Evolutionary conservation across 2,329 filamentous ascomycete species (phyloP).

Genomic region (Fusarium denticulatum): DNA sequence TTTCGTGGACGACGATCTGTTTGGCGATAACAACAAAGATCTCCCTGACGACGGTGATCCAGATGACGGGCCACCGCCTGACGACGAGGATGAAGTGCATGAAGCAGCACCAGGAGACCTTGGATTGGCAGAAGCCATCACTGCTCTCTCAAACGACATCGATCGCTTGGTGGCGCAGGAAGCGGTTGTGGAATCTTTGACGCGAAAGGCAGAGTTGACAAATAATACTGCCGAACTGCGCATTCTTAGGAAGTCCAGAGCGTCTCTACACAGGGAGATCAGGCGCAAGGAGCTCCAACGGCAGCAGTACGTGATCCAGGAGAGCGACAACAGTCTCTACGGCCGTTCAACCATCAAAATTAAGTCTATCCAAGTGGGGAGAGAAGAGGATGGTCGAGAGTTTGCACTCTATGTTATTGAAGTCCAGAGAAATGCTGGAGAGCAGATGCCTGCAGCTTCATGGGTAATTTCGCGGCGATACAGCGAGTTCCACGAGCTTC

Average conservation of each 20-base stretch:
- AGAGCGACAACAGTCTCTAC: slow-evolving; percentile 97
- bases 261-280: slow-evolving; percentile 91
- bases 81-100: slow-evolving; percentile 83
- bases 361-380: slow-evolving; percentile 90
- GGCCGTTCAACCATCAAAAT: slow-evolving; percentile 90
- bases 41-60: slow-evolving; percentile 86
- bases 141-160: slow-evolving; percentile 87
- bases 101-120: slow-evolving; percentile 95
- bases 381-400: slow-evolving; percentile 91
- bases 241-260: slow-evolving; percentile 92
- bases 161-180: slow-evolving; percentile 89
- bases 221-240: slow-evolving; percentile 95
- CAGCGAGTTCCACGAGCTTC: slow-evolving; percentile 95
- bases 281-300: slow-evolving; percentile 93
- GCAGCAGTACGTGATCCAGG: slow-evolving; percentile 96
- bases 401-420: slow-evolving; percentile 95
- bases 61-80: slow-evolving; percentile 64
- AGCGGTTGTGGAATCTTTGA: slow-evolving; percentile 88
- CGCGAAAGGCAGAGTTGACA: slow-evolving; percentile 92
- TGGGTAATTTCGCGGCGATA: slow-evolving; percentile 95
- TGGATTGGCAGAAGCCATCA: slow-evolving; percentile 91
- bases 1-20: slow-evolving; percentile 92
- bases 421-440: slow-evolving; percentile 87
- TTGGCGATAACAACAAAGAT: slow-evolving; percentile 85
- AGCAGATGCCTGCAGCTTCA: slow-evolving; percentile 95